Percentiles rank a stretch among this genome's conserved stretches.
Evolutionary conservation across 768 basidiomycete species (phyloP).

Genomic region (Saitozyma podzolica): DNA sequence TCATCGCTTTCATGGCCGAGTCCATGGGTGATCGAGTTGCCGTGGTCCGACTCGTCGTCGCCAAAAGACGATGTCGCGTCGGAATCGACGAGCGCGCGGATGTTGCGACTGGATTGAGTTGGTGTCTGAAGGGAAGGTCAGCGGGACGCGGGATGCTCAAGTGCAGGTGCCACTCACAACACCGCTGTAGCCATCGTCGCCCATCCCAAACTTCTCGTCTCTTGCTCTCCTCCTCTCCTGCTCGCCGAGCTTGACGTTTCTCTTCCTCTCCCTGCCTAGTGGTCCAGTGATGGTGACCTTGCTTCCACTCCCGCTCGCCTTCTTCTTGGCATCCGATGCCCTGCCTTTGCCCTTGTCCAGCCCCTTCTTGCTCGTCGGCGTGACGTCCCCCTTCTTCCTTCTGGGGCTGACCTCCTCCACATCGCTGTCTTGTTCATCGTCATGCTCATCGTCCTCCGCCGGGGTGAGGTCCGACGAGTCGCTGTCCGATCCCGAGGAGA

Average conservation of each 20-base stretch:
- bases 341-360: conserved; percentile 17
- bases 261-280: conserved; percentile 36
- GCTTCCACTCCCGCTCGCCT: conserved; percentile 7
- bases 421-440: conserved; percentile 16
- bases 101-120: neutral
- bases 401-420: conserved; percentile 9
- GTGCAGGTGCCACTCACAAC: too few relatives aligned
- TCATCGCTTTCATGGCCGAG: conserved; percentile 26
- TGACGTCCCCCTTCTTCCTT: conserved; percentile 12
- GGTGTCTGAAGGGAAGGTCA: neutral
- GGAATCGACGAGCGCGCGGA: conserved; percentile 11
- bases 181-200: neutral
- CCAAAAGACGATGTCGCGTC: conserved; percentile 36
- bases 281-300: conserved; percentile 24
- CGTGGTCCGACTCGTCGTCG: conserved; percentile 38
- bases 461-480: conserved; percentile 37
- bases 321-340: conserved; percentile 11
- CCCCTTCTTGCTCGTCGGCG: conserved; percentile 1
- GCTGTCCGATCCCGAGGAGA: neutral
- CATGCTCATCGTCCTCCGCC: conserved; percentile 24
- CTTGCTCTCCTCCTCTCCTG: conserved; percentile 37
- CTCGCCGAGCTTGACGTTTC: conserved; percentile 31
- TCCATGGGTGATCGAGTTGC: neutral
- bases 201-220: conserved; percentile 40
- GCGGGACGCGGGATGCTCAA: too few relatives aligned